Evolutionary conservation across 2,329 filamentous ascomycete species (phyloP).

Genomic region (Cladophialophora carrionii): DNA sequence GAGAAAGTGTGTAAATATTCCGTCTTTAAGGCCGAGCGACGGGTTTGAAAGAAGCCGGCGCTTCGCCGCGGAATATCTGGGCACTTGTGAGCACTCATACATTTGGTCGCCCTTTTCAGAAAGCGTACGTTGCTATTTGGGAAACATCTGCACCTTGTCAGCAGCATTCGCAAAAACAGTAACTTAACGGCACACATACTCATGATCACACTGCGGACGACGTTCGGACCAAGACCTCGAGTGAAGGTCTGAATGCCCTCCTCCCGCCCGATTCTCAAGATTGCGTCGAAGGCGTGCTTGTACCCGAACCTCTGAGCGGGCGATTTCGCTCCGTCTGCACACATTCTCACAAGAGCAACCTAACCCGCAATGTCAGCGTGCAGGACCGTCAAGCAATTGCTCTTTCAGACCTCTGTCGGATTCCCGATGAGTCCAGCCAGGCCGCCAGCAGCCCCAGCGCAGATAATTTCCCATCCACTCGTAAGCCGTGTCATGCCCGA

Average conservation of each 20-base stretch:
- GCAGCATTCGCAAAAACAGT: background rate
- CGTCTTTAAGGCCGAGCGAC: constrained; percentile 25
- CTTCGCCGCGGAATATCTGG: constrained; percentile 32
- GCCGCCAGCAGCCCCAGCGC: constrained; percentile 28
- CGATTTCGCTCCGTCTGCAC: constrained; percentile 30
- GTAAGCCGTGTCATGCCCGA: constrained; percentile 23
- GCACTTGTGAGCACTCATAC: constrained; percentile 1
- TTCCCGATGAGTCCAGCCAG: constrained; percentile 30
- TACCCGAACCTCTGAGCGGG: constrained; percentile 29
- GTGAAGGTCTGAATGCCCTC: constrained; percentile 30
- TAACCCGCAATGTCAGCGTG: constrained; percentile 15
- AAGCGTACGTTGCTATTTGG: constrained; percentile 30
- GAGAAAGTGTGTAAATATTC: constrained; percentile 30
- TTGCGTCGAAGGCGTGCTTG: constrained; percentile 26
- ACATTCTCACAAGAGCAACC: constrained; percentile 32
- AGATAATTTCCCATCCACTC: constrained; percentile 24
- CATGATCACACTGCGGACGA: constrained; percentile 34
- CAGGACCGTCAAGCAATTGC: background rate
- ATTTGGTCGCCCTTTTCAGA: background rate
- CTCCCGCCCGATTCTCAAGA: constrained; percentile 29
- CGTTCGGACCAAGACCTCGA: constrained; percentile 28
- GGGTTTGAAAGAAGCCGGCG: constrained; percentile 26
- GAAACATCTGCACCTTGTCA: constrained; percentile 25
- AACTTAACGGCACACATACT: constrained; percentile 15
- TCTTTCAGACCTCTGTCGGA: constrained; percentile 27